phyloP scores from a whole-genome alignment of 129 eudicot species.

The Escallonia herrerae region DNA sequence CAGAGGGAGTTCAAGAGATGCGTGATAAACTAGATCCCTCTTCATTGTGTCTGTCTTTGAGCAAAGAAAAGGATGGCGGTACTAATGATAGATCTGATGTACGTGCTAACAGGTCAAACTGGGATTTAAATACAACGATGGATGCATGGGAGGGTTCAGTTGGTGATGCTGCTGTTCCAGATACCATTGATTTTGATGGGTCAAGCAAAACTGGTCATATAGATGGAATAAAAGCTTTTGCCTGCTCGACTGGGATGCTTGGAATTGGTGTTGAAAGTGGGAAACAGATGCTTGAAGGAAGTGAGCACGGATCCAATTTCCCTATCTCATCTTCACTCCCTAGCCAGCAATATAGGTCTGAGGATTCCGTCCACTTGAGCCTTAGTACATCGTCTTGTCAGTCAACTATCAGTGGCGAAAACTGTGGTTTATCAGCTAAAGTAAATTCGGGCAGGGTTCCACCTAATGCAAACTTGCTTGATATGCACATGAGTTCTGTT shows the following conservation, averaged over 20 bases:
- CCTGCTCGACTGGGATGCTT: constrained; percentile 5
- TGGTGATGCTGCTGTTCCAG: constrained; percentile 9
- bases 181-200: constrained; percentile 5
- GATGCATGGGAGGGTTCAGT: constrained; percentile 46
- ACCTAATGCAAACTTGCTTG: constrained; percentile 9
- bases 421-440: constrained; percentile 15
- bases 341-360: constrained; percentile 8
- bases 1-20: constrained; percentile 1
- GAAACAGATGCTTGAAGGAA: constrained; percentile 9
- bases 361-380: constrained; percentile 27
- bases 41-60: constrained; percentile 22
- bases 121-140: constrained; percentile 55
- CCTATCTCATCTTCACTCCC: constrained; percentile 2
- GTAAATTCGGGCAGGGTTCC: constrained; percentile 7
- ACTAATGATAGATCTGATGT: constrained; percentile 6
- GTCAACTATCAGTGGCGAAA: constrained; percentile 3
- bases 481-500: constrained; percentile 6
- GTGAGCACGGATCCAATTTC: constrained; percentile 11
- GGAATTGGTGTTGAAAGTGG: constrained; percentile 16
- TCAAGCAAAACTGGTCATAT: constrained; percentile 2
- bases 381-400: constrained; percentile 15
- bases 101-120: constrained; percentile 32
- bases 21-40: constrained; percentile 21
- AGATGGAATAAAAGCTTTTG: constrained; percentile 8
- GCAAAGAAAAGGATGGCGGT: constrained; percentile 6